A percentile compares a stretch with the other conserved stretches of the same genome.
Evolutionary conservation across 176 grass and related monocot genomes (phyloP).

Genomic region (Bonia amplexicaulis): DNA sequence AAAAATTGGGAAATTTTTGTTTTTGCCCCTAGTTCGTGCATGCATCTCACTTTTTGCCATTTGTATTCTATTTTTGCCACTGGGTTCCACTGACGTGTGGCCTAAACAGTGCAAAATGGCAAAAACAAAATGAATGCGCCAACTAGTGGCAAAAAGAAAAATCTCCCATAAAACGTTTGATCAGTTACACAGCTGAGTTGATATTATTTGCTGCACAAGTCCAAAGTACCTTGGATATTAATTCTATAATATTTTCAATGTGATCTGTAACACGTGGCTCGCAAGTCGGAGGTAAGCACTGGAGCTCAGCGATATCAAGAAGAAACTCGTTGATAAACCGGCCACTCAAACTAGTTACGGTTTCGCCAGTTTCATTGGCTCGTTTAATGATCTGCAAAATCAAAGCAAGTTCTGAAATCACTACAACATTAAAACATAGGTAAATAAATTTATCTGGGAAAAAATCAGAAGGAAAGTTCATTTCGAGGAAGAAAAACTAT

Average conservation of each 20-base stretch:
- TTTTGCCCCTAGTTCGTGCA: too few species aligned
- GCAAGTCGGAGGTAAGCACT: conserved; percentile 64
- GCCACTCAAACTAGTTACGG: conserved; percentile 55
- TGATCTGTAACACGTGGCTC: conserved; percentile 89
- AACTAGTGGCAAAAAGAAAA: too few species aligned
- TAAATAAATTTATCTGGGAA: not conserved
- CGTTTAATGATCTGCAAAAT: conserved; percentile 79
- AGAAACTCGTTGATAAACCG: conserved; percentile 74
- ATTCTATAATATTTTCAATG: conserved; percentile 72
- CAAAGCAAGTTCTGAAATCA: conserved; percentile 16
- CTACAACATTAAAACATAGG: not conserved
- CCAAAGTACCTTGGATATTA: conserved; percentile 70
- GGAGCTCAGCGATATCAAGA: conserved; percentile 64
- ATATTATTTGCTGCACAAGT: not conserved
- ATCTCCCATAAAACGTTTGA: not conserved
- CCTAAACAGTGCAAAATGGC: too few species aligned
- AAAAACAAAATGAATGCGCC: too few species aligned
- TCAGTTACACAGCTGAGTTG: not conserved
- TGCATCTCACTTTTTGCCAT: too few species aligned
- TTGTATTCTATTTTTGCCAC: too few species aligned
- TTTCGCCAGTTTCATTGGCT: conserved; percentile 72
- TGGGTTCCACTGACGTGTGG: too few species aligned
- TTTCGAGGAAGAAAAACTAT: not conserved
- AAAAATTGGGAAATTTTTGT: not conserved
- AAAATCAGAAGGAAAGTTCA: not conserved